Evolutionary conservation across 192 early-diverging fungal genomes (phyloP), one percentile per base, ranked within the genome.

Genomic region (Haplosporangium gracile): DNA sequence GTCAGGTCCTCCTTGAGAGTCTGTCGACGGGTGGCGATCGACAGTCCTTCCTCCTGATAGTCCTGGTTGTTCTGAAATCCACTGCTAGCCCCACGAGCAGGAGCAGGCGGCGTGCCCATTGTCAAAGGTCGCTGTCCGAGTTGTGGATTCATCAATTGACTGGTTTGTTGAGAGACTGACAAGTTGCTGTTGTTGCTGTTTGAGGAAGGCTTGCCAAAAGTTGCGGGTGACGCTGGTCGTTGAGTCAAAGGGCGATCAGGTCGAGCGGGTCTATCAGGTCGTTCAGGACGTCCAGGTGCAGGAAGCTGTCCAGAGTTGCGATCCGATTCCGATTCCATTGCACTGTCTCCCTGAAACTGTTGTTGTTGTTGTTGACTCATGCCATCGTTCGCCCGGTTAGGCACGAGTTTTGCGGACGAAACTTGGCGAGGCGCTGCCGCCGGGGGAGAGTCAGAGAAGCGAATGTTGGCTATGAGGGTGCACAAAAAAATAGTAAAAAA

Each of bases 151-250:
- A 75, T 49, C 11, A 51, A 20, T 43, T 76, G 72, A 13, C 51
- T 60, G 0, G 40, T 76, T 22, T 80, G 79, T 32, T 68, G 79
- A n/a, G 79, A 74, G 10, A 70, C 42, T 47, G 32, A 9, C 11
- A 32, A 2, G 36, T 72, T 79, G 16, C 49, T 49, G 38, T 43
- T 63, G 49, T 24, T 5, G 65, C 49, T 72, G 70, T 42, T 70
- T 34, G 40, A 74, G 39, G 20, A 15, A 32, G 24, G 53, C 39
- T 65, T 65, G 4, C 49, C 72, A 68, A 84, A 84, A 4, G 72
- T 75, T n/a, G 82, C 82, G 4, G 82, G 82, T 24, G 82, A 84
- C 24, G 71, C n/a, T 2, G 82, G 77, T 22, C 82, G 72, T 49
- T 79, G 82, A 3, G 77, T 75, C 26, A 57, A 11, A 0, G 74